A percentile compares a stretch with the other conserved stretches of the same genome.
These are phyloP conservation scores for Cryptococcus sp. DNA, from an alignment of 1,284 basidiomycete species.

Conservation along the genomic window DNA sequence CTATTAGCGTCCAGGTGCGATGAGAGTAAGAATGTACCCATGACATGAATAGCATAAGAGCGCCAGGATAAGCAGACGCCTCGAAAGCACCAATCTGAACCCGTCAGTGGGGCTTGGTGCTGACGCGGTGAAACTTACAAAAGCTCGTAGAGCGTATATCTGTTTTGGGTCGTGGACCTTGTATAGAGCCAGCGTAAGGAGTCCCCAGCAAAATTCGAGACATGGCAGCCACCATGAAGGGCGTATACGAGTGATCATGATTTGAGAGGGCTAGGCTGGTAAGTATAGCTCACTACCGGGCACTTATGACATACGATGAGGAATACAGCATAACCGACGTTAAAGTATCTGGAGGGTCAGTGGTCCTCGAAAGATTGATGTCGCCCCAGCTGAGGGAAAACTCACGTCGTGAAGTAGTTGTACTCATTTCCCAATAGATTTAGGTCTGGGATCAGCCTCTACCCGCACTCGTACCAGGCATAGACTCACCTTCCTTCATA, in stretches of 20 bases:
- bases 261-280: slow-evolving; percentile 23
- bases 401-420: slow-evolving; percentile 51
- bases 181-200: slow-evolving; percentile 24
- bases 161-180: slow-evolving; percentile 23
- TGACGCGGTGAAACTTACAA: slow-evolving; percentile 3
- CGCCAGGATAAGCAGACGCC: slow-evolving; percentile 29
- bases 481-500: slow-evolving; percentile 61
- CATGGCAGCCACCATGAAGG: slow-evolving; percentile 23
- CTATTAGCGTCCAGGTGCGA: neutral
- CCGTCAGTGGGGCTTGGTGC: neutral
- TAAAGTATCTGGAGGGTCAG: slow-evolving; percentile 8
- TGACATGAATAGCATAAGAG: slow-evolving; percentile 26
- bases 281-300: neutral
- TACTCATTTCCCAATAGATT: slow-evolving; percentile 64
- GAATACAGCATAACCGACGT: slow-evolving; percentile 22
- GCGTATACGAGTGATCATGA: slow-evolving; percentile 31
- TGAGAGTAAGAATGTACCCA: slow-evolving; percentile 12
- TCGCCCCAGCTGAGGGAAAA: slow-evolving; percentile 1
- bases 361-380: neutral
- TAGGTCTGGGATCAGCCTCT: slow-evolving; percentile 50
- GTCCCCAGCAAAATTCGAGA: slow-evolving; percentile 31
- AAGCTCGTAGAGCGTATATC: slow-evolving; percentile 21
- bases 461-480: neutral
- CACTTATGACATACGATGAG: slow-evolving; percentile 11
- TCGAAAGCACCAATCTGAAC: slow-evolving; percentile 26